Conservation (phyloP, 495 filamentous ascomycete species). For the Cladorrhinum samala region DNA sequence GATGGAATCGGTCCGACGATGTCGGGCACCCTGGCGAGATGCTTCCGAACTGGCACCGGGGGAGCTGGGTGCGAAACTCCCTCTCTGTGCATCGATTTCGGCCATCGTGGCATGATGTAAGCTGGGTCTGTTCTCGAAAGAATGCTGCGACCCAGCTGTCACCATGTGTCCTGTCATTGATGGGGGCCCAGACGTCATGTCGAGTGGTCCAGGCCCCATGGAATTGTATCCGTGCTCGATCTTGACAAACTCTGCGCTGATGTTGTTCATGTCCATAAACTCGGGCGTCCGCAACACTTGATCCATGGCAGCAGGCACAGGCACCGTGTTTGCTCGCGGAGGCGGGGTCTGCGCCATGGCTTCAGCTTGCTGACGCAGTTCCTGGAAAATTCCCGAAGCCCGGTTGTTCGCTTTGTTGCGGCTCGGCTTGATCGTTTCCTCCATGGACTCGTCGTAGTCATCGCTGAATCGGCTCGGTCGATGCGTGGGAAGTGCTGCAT, state of each 20-base stretch:
- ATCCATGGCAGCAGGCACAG: conserved; percentile 26
- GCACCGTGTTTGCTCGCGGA: conserved; percentile 37
- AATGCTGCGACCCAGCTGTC: conserved; percentile 13
- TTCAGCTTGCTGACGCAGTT: conserved; percentile 41
- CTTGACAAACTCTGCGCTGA: conserved; percentile 47
- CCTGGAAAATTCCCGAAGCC: conserved; percentile 37
- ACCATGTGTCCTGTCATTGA: conserved; percentile 26
- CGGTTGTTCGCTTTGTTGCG: conserved; percentile 25
- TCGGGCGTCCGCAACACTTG: conserved; percentile 41
- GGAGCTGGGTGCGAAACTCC: conserved; percentile 1
- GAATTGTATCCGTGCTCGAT: conserved; percentile 41
- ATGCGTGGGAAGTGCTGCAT: background rate
- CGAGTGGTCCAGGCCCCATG: background rate
- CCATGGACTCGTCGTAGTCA: conserved; percentile 51
- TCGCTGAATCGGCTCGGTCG: conserved; percentile 41
- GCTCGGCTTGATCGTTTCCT: conserved; percentile 50
- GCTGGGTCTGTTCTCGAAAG: conserved; percentile 34
- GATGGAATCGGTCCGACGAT: conserved; percentile 44
- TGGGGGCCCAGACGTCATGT: conserved; percentile 13
- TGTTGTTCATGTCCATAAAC: conserved; percentile 49
- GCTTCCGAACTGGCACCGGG: conserved; percentile 7
- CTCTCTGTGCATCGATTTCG: conserved; percentile 17
- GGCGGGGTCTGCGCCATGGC: conserved; percentile 26
- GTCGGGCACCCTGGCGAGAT: conserved; percentile 31
- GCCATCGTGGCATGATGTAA: conserved; percentile 12